Conservation (phyloP, 306 rosid species). For the Cucurbita argyrosperma region DNA sequence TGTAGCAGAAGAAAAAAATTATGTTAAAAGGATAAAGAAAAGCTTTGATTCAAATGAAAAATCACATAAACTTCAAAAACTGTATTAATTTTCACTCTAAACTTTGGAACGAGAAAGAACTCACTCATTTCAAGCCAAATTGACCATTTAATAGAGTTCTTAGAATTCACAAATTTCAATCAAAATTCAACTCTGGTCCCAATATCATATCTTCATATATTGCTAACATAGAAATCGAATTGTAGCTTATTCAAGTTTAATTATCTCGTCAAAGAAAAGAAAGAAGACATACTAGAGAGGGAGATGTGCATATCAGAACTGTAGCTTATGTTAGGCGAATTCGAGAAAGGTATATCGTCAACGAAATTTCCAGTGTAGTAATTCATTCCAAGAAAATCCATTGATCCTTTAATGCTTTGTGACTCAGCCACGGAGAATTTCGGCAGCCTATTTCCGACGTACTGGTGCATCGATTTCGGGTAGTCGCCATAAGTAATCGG, state of each 20-base stretch:
- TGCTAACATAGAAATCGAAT: background rate
- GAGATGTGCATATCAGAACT: constrained; percentile 15
- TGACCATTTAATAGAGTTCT: background rate
- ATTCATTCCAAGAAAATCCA: constrained; percentile 53
- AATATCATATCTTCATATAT: background rate
- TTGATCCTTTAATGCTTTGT: constrained; percentile 14
- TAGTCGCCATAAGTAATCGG: constrained; percentile 48
- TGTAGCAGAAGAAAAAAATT: background rate
- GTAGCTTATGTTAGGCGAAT: constrained; percentile 13
- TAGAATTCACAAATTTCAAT: background rate
- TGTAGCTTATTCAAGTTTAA: background rate
- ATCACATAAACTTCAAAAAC: background rate
- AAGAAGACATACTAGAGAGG: constrained; percentile 20
- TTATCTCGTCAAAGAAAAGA: background rate
- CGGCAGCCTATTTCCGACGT: constrained; percentile 35
- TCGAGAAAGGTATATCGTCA: constrained; percentile 4
- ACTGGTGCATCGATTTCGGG: constrained; percentile 25
- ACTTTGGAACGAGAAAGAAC: background rate
- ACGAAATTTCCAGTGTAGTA: constrained; percentile 37
- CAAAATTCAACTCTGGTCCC: too few species aligned
- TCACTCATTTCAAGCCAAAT: background rate
- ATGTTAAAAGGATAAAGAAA: background rate
- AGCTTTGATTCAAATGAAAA: background rate
- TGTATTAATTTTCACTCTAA: background rate
- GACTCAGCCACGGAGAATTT: constrained; percentile 27